Evolutionary conservation across 768 basidiomycete species (phyloP).

Genomic region (Hygrocybe punicea): DNA sequence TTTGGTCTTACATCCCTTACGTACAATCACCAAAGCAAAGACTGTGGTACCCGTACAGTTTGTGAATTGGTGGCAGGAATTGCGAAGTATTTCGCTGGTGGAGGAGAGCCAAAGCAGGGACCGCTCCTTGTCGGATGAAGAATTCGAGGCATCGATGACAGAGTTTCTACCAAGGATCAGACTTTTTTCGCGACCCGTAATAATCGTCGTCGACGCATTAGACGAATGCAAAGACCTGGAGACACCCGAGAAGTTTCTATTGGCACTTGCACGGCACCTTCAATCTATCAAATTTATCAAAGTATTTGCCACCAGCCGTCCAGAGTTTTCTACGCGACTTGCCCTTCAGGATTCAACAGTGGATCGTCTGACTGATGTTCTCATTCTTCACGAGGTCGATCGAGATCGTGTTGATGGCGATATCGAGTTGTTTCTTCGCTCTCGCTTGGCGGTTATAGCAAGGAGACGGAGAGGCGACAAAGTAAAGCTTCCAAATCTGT

Average conservation of each 20-base stretch:
- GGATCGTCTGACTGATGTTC: not conserved
- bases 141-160: no score
- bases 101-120: no score
- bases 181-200: not conserved
- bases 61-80: no score
- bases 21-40: no score
- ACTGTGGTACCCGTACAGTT: no score
- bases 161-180: constrained; percentile 11
- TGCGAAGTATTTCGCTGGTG: no score
- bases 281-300: not conserved
- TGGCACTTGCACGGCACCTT: not conserved
- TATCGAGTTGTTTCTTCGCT: constrained; percentile 14
- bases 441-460: constrained; percentile 12
- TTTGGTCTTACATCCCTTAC: no score
- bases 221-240: constrained; percentile 5
- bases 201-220: constrained; percentile 7
- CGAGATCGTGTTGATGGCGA: constrained; percentile 10
- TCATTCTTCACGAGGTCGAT: constrained; percentile 3
- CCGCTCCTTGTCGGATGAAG: no score
- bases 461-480: not conserved
- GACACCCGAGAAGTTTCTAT: not conserved
- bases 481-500: not conserved
- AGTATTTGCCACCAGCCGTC: not conserved
- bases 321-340: constrained; percentile 11
- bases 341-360: not conserved